Conservation (phyloP, 495 filamentous ascomycete genomes). For the Cercophora sp. region DNA sequence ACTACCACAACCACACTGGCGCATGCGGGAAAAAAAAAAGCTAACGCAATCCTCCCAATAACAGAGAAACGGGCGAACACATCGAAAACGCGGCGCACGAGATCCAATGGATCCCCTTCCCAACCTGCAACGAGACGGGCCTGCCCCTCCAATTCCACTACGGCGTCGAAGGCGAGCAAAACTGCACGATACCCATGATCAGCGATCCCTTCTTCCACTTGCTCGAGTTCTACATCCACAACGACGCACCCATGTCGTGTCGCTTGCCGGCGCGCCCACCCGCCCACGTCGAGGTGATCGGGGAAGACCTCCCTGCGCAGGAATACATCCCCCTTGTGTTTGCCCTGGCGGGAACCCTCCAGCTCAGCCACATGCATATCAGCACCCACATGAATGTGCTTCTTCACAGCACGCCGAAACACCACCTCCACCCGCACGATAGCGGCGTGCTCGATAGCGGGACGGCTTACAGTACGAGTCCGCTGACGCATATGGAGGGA, state of each 20-base stretch:
- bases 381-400: slow-evolving; percentile 83
- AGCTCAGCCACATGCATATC: slow-evolving; percentile 86
- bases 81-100: slow-evolving; percentile 74
- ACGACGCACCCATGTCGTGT: slow-evolving; percentile 88
- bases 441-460: slow-evolving; percentile 76
- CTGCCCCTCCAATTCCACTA: slow-evolving; percentile 79
- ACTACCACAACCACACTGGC: no score
- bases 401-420: slow-evolving; percentile 65
- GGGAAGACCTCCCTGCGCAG: slow-evolving; percentile 38
- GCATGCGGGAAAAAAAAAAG: no score
- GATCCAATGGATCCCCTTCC: slow-evolving; percentile 92
- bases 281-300: slow-evolving; percentile 40
- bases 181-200: slow-evolving; percentile 85
- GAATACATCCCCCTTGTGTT: slow-evolving; percentile 69
- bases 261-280: slow-evolving; percentile 79
- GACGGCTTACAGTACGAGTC: slow-evolving; percentile 78
- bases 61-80: slow-evolving; percentile 65
- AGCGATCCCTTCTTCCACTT: slow-evolving; percentile 92
- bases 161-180: slow-evolving; percentile 77
- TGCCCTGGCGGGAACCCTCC: slow-evolving; percentile 81
- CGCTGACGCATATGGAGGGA: slow-evolving; percentile 56
- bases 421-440: slow-evolving; percentile 51
- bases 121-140: slow-evolving; percentile 83
- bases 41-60: no score
- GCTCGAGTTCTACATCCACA: slow-evolving; percentile 97